Evolutionary conservation across 768 basidiomycete species (phyloP), one percentile per base, ranked within the genome.

Genomic region (Tylopilus plumbeoviolaceoides): DNA sequence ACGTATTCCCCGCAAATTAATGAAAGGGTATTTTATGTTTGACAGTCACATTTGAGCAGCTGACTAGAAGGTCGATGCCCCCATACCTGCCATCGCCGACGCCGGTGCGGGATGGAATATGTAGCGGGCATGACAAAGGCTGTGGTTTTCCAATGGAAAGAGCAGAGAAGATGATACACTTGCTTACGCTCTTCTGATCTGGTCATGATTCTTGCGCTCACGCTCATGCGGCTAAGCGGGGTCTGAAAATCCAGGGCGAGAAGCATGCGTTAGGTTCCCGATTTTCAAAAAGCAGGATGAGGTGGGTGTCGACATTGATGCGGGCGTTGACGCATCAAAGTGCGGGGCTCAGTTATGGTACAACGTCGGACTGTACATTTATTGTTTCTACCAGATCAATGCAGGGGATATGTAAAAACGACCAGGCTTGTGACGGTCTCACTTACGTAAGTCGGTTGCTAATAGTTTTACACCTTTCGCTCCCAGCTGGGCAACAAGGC

Each of bases 231-330:
- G 50, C 51, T 50, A 41, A 39, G 51, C 60, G 57, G 59, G 43
- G 62, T 57, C 59, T 52, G 48, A 66, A 64, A 11, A 36, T 45
- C 50, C 66, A 62, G 65, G 65, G 65, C 59, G 49, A 63, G 66
- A 67, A 68, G 61, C 61, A 42, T 33, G 38, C 18, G 48, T 59
- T 60, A 59, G 46, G 62, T 67, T 67, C 62, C 56, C 60, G 66
- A 67, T 68, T 67, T 67, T 64, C 62, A 67, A 66, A 68, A 56
- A 28, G n/a, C 31, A 40, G 44, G 33, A 36, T 28, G 45, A 17
- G 39, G 20, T 41, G 35, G 41, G 35, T 30, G 42, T 38, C 43
- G 55, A 51, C 55, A 27, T 56, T 54, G 62, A 64, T 61, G 57
- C 48, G 58, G 48, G 30, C 33, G 51, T 55, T 7, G 44, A 50